Evolutionary conservation across 495 filamentous ascomycete species (phyloP).

Genomic region (Hypoxylon cercidicola): DNA sequence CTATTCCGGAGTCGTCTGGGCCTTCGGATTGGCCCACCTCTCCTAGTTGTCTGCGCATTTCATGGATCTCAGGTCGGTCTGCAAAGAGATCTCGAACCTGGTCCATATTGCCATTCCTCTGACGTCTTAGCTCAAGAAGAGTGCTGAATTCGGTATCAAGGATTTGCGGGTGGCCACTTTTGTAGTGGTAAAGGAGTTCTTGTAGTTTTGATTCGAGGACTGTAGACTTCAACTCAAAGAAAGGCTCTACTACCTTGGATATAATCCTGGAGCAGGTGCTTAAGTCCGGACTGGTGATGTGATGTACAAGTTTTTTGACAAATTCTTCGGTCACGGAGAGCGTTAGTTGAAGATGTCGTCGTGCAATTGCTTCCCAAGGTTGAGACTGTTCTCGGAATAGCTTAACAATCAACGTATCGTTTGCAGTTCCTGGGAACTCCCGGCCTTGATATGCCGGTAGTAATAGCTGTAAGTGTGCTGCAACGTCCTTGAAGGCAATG

Average conservation of each 20-base stretch:
- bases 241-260: conserved; percentile 46
- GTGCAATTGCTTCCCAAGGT: conserved; percentile 47
- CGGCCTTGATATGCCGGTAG: conserved; percentile 37
- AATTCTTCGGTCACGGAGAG: conserved; percentile 42
- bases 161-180: conserved; percentile 41
- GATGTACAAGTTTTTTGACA: conserved; percentile 42
- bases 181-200: conserved; percentile 53
- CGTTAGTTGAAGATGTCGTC: conserved; percentile 40
- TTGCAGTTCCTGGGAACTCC: conserved; percentile 49
- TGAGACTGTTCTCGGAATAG: conserved; percentile 48
- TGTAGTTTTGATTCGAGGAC: conserved; percentile 47
- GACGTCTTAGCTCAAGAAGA: conserved; percentile 10
- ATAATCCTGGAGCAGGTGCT: conserved; percentile 44
- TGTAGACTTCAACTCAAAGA: conserved; percentile 47
- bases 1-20: conserved; percentile 42
- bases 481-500: conserved; percentile 23
- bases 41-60: conserved; percentile 7
- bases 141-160: conserved; percentile 42
- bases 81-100: conserved; percentile 30
- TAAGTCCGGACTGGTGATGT: conserved; percentile 42
- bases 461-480: conserved; percentile 16
- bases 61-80: conserved; percentile 21
- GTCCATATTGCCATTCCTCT: conserved; percentile 11
- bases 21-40: neutral
- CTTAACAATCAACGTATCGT: conserved; percentile 47